These are phyloP conservation scores for Xylaria curta DNA, from an alignment of 495 filamentous ascomycete genomes.

Conservation along the genomic window DNA sequence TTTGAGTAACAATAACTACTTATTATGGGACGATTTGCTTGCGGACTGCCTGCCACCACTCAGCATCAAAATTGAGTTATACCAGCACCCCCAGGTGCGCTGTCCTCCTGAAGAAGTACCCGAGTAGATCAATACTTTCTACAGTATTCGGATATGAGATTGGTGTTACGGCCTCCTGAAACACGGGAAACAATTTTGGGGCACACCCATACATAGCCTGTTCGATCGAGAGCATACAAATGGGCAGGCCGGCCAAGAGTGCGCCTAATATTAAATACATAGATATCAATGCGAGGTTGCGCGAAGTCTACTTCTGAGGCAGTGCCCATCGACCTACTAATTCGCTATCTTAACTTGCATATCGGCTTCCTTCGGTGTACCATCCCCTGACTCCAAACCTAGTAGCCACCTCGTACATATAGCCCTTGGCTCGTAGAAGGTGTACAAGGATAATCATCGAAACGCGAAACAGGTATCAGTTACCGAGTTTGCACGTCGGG, in stretches of 20 bases:
- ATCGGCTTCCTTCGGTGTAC: not conserved
- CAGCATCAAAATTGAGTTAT: not conserved
- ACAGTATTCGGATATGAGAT: not conserved
- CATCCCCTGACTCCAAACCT: not conserved
- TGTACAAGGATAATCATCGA: not conserved
- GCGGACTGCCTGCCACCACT: not conserved
- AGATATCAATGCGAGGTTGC: not conserved
- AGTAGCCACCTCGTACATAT: too few species aligned
- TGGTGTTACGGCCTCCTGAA: not conserved
- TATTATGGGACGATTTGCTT: not conserved
- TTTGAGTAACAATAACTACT: too few species aligned
- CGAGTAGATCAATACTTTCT: not conserved
- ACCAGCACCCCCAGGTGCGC: not conserved
- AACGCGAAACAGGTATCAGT: not conserved
- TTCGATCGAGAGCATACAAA: too few species aligned
- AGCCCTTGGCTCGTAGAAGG: too few species aligned
- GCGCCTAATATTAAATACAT: not conserved
- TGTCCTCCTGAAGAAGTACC: not conserved
- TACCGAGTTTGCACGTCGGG: not conserved
- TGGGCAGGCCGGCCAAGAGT: too few species aligned
- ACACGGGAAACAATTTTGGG: not conserved
- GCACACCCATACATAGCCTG: not conserved
- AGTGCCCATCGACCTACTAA: not conserved
- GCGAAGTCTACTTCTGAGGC: not conserved
- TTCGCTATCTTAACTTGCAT: not conserved